Evolutionary conservation across 768 basidiomycete genomes (phyloP).

Genomic region (Leccinum boreale): DNA sequence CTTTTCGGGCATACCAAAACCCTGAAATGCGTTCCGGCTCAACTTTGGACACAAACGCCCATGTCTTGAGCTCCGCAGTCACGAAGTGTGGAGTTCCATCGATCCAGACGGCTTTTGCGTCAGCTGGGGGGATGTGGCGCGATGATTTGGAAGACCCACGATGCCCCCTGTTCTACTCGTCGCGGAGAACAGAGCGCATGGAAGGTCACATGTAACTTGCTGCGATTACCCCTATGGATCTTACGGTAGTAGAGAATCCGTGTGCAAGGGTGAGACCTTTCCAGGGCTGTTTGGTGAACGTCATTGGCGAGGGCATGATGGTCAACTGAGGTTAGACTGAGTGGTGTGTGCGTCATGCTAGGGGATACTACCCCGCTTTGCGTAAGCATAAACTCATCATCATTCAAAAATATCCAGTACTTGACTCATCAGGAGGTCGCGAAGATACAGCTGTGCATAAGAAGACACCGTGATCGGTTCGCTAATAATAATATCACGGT

Average conservation of each 20-base stretch:
- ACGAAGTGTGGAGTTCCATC: conserved; percentile 31
- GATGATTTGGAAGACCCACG: conserved; percentile 7
- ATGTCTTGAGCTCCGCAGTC: conserved; percentile 27
- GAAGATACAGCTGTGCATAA: neutral
- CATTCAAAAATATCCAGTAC: neutral
- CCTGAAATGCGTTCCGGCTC: conserved; percentile 47
- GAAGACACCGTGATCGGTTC: neutral
- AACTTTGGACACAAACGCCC: conserved; percentile 34
- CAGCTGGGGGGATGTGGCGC: conserved; percentile 6
- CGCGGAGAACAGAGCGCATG: conserved; percentile 34
- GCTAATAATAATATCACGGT: neutral
- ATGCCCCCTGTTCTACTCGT: conserved; percentile 10
- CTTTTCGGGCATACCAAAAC: conserved; percentile 53
- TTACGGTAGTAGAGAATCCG: conserved; percentile 38
- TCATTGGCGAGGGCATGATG: conserved; percentile 8
- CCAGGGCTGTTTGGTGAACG: conserved; percentile 39
- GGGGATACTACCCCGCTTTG: neutral
- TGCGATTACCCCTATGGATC: conserved; percentile 49
- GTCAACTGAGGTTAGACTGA: neutral
- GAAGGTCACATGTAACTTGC: conserved; percentile 29
- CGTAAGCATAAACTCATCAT: neutral
- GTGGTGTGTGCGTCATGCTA: neutral
- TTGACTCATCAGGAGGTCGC: neutral
- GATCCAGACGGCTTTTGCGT: conserved; percentile 31
- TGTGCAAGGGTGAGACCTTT: conserved; percentile 48